Conservation (phyloP, 371 early-diverging fungal genomes). For the Catenaria anguillulae region DNA sequence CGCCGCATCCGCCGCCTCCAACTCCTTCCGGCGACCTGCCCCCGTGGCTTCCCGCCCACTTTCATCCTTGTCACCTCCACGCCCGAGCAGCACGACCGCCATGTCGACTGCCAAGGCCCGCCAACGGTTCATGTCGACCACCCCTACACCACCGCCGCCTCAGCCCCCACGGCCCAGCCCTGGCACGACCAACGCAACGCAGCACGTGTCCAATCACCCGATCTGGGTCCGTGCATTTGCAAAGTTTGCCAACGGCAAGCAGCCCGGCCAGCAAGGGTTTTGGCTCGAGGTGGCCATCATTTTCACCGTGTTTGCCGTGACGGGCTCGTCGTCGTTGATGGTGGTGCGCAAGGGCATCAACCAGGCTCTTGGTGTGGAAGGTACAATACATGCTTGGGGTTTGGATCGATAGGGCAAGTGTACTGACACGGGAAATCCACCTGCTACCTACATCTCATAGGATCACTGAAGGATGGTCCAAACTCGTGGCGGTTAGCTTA, state of each 20-base stretch:
- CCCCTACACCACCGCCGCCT: background rate
- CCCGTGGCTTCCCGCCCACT: too few relatives aligned
- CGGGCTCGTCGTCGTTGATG: conserved; percentile 5
- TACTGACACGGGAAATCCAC: too few relatives aligned
- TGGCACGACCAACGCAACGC: background rate
- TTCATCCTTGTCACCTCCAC: too few relatives aligned
- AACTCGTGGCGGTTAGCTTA: background rate
- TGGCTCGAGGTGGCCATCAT: background rate
- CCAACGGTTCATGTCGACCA: background rate
- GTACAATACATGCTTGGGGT: background rate
- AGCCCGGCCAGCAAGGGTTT: background rate
- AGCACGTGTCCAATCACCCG: background rate
- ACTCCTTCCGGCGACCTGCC: too few relatives aligned
- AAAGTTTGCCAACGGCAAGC: background rate
- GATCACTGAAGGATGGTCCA: background rate
- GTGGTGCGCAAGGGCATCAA: conserved; percentile 3
- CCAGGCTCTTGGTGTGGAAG: background rate
- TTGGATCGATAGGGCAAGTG: too few relatives aligned
- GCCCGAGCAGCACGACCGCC: too few relatives aligned
- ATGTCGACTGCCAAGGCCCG: background rate
- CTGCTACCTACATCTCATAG: too few relatives aligned
- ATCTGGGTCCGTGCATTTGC: background rate
- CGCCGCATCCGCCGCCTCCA: too few relatives aligned
- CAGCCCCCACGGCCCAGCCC: background rate
- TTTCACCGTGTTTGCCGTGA: conserved; percentile 7